Conservation (phyloP, 441 rosid species). For the Eutrema salsugineum region DNA sequence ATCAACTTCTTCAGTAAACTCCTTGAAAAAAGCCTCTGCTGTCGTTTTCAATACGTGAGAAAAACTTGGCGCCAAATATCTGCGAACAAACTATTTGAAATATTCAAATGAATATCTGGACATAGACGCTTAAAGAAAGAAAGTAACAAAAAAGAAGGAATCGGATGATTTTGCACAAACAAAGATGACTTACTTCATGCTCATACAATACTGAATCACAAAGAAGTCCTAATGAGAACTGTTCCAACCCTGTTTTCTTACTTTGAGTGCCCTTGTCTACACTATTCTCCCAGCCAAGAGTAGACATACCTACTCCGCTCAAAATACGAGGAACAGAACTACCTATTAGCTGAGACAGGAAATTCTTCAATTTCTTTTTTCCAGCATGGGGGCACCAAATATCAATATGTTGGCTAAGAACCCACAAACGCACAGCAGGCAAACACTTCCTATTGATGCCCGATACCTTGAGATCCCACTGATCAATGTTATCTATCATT, state of each 20-base stretch:
- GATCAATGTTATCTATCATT: constrained; percentile 28
- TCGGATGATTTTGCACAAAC: neutral
- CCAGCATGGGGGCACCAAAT: constrained; percentile 75
- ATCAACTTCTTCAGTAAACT: constrained; percentile 33
- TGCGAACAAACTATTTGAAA: constrained; percentile 78
- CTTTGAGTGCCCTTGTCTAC: constrained; percentile 32
- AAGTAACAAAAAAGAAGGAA: constrained; percentile 1
- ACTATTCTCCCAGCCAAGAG: constrained; percentile 28
- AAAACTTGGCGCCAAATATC: constrained; percentile 70
- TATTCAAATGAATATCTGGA: constrained; percentile 28
- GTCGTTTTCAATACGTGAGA: constrained; percentile 54
- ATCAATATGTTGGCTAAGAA: constrained; percentile 74
- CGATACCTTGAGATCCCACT: constrained; percentile 56
- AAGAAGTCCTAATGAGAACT: constrained; percentile 66
- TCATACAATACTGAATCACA: constrained; percentile 60
- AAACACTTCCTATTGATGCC: constrained; percentile 53
- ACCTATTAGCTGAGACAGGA: constrained; percentile 53
- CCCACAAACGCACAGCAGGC: constrained; percentile 75
- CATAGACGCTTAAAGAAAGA: constrained; percentile 6
- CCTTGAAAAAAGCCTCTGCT: constrained; percentile 32
- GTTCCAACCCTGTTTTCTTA: constrained; percentile 42
- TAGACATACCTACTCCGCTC: constrained; percentile 21
- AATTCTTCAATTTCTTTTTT: constrained; percentile 60
- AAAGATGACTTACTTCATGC: constrained; percentile 55
- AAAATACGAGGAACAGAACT: constrained; percentile 47